Conservation (phyloP, 1,284 basidiomycete genomes). For the Volvariella surrecta region DNA sequence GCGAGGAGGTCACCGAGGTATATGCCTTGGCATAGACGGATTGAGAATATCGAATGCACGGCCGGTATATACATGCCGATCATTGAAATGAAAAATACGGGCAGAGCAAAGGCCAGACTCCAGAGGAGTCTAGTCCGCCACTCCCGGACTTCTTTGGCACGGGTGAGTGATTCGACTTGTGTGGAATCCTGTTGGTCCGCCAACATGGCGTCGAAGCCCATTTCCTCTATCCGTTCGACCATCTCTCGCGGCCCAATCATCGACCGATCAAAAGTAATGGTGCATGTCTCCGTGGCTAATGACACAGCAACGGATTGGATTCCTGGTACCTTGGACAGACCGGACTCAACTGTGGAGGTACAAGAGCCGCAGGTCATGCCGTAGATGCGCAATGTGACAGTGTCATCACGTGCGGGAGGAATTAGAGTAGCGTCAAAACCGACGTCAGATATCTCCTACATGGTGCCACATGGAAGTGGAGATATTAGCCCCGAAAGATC, state of each 20-base stretch:
- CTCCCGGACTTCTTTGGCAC: slow-evolving; percentile 86
- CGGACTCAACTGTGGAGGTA: slow-evolving; percentile 69
- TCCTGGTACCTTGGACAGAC: slow-evolving; percentile 66
- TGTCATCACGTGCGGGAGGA: slow-evolving; percentile 52
- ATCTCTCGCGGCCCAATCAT: slow-evolving; percentile 77
- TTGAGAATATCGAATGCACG: slow-evolving; percentile 38
- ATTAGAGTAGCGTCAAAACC: slow-evolving; percentile 85
- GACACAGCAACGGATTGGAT: slow-evolving; percentile 69
- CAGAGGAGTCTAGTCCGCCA: slow-evolving; percentile 83
- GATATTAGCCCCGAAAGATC: neutral
- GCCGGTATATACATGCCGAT: slow-evolving; percentile 68
- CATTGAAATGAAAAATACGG: slow-evolving; percentile 93
- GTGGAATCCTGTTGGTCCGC: slow-evolving; percentile 77
- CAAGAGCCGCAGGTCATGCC: slow-evolving; percentile 91
- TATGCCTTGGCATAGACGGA: slow-evolving; percentile 52
- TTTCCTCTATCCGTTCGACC: slow-evolving; percentile 80
- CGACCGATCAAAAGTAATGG: slow-evolving; percentile 69
- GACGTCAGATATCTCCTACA: slow-evolving; percentile 88
- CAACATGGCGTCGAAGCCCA: slow-evolving; percentile 89
- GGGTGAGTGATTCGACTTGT: slow-evolving; percentile 84
- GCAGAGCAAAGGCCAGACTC: slow-evolving; percentile 77
- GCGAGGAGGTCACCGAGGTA: slow-evolving; percentile 83
- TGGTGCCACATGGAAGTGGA: slow-evolving; percentile 4
- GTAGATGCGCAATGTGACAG: slow-evolving; percentile 70
- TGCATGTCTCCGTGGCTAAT: slow-evolving; percentile 64